These are phyloP conservation scores for Plasmodium malariae DNA, from an alignment of 169 alveolate species.

Conservation along the genomic window DNA sequence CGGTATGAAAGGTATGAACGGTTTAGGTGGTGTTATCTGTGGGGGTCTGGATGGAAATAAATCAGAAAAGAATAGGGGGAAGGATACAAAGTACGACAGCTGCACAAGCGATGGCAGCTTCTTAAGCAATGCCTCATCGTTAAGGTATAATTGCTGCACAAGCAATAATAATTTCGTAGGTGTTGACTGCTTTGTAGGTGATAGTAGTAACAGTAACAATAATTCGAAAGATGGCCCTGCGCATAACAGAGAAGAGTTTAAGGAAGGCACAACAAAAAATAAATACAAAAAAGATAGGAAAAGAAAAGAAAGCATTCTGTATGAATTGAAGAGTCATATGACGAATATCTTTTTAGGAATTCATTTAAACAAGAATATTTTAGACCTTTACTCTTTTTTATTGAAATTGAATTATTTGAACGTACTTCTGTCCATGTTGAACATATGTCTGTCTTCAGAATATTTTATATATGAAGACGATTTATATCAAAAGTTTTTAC, in stretches of 20 bases:
- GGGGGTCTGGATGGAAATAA: background rate
- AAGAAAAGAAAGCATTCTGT: slow-evolving; percentile 4
- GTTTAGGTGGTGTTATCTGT: background rate
- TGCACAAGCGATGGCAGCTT: background rate
- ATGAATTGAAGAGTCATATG: slow-evolving; percentile 6
- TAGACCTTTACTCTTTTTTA: slow-evolving; percentile 32
- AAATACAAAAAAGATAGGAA: background rate
- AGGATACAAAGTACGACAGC: background rate
- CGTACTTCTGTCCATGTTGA: slow-evolving; percentile 33
- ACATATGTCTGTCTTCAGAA: slow-evolving; percentile 52
- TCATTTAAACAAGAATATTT: slow-evolving; percentile 21
- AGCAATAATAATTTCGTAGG: too few species aligned
- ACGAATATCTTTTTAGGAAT: slow-evolving; percentile 34
- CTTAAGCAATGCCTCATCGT: too few species aligned
- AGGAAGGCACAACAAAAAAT: too few species aligned
- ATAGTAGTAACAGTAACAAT: too few species aligned
- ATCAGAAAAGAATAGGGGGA: background rate
- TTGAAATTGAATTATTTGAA: slow-evolving; percentile 30
- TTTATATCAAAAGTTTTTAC: slow-evolving; percentile 20
- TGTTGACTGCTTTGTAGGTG: too few species aligned
- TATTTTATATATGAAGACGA: slow-evolving; percentile 43
- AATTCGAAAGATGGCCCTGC: too few species aligned
- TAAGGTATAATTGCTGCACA: too few species aligned
- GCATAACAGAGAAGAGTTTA: too few species aligned
- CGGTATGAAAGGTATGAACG: too few species aligned